phyloP scores from a whole-genome alignment of 1,284 basidiomycete genomes.

The Uromyces viciae-fabae region DNA sequence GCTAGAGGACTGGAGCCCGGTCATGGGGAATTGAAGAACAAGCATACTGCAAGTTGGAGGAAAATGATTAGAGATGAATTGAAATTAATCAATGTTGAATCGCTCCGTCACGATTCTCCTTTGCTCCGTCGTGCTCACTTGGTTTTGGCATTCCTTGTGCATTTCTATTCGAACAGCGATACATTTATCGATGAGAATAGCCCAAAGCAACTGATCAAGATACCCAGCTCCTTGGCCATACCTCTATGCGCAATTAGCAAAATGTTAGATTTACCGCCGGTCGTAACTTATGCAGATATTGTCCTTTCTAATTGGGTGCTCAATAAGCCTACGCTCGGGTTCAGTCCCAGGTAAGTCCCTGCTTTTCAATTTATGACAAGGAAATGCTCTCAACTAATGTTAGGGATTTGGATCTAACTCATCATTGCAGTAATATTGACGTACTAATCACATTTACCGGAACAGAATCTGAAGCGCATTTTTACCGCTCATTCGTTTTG shows the following conservation, averaged over 20 bases:
- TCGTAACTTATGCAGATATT: conserved; percentile 87
- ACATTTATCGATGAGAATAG: neutral
- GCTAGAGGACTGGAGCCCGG: neutral
- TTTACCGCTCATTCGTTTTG: conserved; percentile 81
- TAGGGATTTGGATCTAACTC: no score
- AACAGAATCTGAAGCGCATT: conserved; percentile 78
- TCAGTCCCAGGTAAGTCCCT: conserved; percentile 48
- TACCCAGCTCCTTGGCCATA: conserved; percentile 62
- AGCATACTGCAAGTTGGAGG: neutral
- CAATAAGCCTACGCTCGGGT: conserved; percentile 50
- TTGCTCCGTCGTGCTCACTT: conserved; percentile 69
- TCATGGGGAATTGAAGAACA: neutral
- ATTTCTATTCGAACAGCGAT: conserved; percentile 74
- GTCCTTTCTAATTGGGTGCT: conserved; percentile 84
- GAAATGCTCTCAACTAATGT: conserved; percentile 49
- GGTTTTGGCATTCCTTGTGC: conserved; percentile 77
- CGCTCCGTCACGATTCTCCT: conserved; percentile 43
- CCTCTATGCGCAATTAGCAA: conserved; percentile 72
- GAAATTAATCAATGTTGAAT: neutral
- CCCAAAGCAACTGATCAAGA: no score
- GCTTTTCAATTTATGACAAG: conserved; percentile 49
- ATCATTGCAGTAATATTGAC: conserved; percentile 60
- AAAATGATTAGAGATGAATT: conserved; percentile 59
- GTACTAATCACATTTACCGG: conserved; percentile 72
- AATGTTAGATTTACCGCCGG: conserved; percentile 76